Base-by-base conservation (phyloP, 352 stramenopile genomes). In the Pythium dissimile region DNA sequence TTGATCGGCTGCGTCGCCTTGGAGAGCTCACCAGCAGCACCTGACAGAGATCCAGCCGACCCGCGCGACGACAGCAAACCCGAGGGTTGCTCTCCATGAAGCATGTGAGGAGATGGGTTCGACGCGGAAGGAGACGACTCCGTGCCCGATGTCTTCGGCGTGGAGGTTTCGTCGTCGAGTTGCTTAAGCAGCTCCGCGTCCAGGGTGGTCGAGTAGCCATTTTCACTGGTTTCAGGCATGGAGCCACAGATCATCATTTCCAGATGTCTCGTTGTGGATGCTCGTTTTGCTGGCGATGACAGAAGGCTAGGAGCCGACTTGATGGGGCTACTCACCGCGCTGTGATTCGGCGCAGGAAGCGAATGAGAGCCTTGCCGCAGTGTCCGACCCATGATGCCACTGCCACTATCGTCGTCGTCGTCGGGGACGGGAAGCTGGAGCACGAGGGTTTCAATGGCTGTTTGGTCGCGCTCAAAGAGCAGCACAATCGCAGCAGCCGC, bases 381-480 rank as follows among this genome's bases (percentile, higher is more conserved):
- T 21, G 30, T 60, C n/a, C 9, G 34, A 13, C 11, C 30, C 11
- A 18, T n/a, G 24, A 4, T 18, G 27, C 16, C 26, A 4, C 4
- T 7, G 16, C 26, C 37, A 44, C 37, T 8, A 13, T 6, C n/a
- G 23, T 35, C 23, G 43, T 53, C 31, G 16, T 32, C 20, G 15
- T 56, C 9, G 15, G 15, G 47, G 12, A 51, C 21, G 8, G 59
- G 57, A 13, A 89, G 59, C 11, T 80, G 35, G 5, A 89, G 51
- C 27, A 66, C 62, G 6, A 67, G 51, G 9, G 63, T 71, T 43
- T 76, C 69, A 12, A 80, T 60, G 15, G 65, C 59, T 8, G 64
- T 67, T 18, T 47, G 37, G 28, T 89, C 73, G 5, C 79, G 72
- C 56, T 87, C 73, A 53, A 88, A 88, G 10, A 89, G 57, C 32